These are phyloP conservation scores for Camellia lanceoleosa DNA, from an alignment of 148 eudicot genomes.

Conservation along the genomic window DNA sequence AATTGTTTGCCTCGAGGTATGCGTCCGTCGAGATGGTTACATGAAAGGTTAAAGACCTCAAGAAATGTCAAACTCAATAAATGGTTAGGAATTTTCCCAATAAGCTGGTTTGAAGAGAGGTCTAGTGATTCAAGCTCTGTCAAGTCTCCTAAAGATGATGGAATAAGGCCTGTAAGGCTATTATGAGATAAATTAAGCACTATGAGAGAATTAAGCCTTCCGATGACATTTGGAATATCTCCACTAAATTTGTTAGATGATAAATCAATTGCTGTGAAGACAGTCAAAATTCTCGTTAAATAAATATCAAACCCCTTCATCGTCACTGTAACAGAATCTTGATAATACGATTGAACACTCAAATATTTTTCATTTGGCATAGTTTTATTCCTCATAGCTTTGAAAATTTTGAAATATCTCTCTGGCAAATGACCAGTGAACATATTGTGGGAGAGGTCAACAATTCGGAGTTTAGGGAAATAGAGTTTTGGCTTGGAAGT, in stretches of 20 bases:
- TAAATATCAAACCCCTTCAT: background rate
- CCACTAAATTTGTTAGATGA: constrained; percentile 17
- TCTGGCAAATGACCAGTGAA: constrained; percentile 26
- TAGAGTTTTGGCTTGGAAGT: background rate
- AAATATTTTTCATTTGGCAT: background rate
- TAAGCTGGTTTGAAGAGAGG: constrained; percentile 17
- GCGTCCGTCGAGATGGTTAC: background rate
- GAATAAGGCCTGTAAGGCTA: constrained; percentile 15
- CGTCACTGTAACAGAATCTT: constrained; percentile 6
- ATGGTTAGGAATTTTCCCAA: background rate
- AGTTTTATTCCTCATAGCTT: constrained; percentile 16
- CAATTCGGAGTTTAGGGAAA: constrained; percentile 43
- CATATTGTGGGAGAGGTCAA: constrained; percentile 46
- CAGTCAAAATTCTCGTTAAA: background rate
- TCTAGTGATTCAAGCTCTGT: background rate
- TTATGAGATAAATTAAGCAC: constrained; percentile 19
- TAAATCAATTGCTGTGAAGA: constrained; percentile 16
- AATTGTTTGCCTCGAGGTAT: background rate
- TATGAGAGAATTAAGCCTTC: constrained; percentile 8
- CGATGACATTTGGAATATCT: constrained; percentile 10
- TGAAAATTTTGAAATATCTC: constrained; percentile 13
- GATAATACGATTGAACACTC: background rate
- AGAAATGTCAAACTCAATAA: background rate
- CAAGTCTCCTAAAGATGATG: constrained; percentile 15
- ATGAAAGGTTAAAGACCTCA: background rate